These are phyloP conservation scores for Capronia americana DNA, from an alignment of 2,329 filamentous ascomycete species.

Conservation along the genomic window DNA sequence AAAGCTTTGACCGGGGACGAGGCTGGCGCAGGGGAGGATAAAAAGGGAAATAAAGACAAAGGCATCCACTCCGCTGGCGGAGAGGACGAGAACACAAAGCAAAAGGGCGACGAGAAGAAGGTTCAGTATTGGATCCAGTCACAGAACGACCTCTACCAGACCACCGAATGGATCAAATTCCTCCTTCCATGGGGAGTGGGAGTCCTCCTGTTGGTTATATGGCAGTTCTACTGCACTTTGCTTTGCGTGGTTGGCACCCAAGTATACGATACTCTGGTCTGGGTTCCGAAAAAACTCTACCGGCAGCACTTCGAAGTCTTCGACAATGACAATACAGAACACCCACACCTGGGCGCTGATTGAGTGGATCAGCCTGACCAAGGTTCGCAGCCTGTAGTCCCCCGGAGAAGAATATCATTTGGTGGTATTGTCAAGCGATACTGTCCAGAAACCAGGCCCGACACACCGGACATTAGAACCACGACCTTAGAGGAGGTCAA, in stretches of 20 bases:
- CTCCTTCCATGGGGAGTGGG: slow-evolving; percentile 66
- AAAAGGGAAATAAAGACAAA: neutral
- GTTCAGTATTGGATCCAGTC: slow-evolving; percentile 70
- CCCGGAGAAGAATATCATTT: neutral
- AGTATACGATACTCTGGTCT: slow-evolving; percentile 37
- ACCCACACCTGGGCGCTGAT: slow-evolving; percentile 18
- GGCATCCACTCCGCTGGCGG: neutral
- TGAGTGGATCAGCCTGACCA: neutral
- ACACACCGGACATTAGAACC: neutral
- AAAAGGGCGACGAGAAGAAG: neutral
- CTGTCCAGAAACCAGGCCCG: neutral
- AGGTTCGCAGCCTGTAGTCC: neutral
- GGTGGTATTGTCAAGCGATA: slow-evolving; percentile 1
- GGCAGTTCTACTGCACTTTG: slow-evolving; percentile 69
- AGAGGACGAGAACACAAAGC: neutral
- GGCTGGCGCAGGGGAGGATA: slow-evolving; percentile 1
- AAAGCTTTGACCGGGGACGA: slow-evolving; percentile 22
- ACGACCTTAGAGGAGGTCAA: slow-evolving; percentile 3
- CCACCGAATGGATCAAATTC: slow-evolving; percentile 77
- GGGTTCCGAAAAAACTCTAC: slow-evolving; percentile 21
- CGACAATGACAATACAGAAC: slow-evolving; percentile 8
- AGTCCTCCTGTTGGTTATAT: slow-evolving; percentile 62
- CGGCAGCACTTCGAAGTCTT: slow-evolving; percentile 9
- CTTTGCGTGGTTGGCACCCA: slow-evolving; percentile 68
- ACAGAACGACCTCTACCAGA: slow-evolving; percentile 84